A percentile compares a stretch with the other conserved stretches of the same genome.
Evolutionary conservation across 1,284 basidiomycete genomes (phyloP).

Genomic region (Amylostereum areolatum): DNA sequence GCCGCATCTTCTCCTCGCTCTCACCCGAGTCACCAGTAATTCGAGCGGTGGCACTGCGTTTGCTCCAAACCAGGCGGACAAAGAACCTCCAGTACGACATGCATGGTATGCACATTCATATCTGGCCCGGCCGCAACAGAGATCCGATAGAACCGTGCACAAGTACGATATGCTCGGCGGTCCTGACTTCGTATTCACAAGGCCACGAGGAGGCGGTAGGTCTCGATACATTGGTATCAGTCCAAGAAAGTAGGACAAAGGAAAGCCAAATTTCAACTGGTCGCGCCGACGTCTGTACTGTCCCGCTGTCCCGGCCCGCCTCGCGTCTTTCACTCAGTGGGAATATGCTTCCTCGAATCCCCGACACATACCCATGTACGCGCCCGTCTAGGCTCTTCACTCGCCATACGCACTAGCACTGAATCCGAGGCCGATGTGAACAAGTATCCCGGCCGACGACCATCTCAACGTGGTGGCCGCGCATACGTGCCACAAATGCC

Average conservation of each 20-base stretch:
- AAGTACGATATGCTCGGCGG: not conserved
- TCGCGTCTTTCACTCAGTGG: not conserved
- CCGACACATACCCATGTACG: too few relatives aligned
- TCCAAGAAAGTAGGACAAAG: not conserved
- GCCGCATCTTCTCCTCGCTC: too few relatives aligned
- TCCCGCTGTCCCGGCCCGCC: not conserved
- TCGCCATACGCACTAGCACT: too few relatives aligned
- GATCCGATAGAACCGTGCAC: not conserved
- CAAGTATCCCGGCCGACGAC: too few relatives aligned
- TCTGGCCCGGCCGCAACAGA: not conserved
- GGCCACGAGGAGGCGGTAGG: too few relatives aligned
- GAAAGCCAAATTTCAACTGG: not conserved
- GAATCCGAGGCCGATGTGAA: too few relatives aligned
- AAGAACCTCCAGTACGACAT: not conserved
- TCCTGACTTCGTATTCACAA: too few relatives aligned
- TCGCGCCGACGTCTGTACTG: not conserved
- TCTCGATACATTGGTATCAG: too few relatives aligned
- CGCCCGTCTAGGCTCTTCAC: too few relatives aligned
- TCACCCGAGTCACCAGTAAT: not conserved
- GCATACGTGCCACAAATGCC: too few relatives aligned
- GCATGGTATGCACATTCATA: not conserved
- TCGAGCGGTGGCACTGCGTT: conserved; percentile 1
- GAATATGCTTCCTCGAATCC: too few relatives aligned
- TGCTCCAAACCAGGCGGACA: conserved; percentile 1
- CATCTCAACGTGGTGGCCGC: too few relatives aligned